A percentile compares a stretch with the other conserved stretches of the same genome.
Conservation (phyloP, 176 grass and related monocot genomes). For the Secale cereale region DNA sequence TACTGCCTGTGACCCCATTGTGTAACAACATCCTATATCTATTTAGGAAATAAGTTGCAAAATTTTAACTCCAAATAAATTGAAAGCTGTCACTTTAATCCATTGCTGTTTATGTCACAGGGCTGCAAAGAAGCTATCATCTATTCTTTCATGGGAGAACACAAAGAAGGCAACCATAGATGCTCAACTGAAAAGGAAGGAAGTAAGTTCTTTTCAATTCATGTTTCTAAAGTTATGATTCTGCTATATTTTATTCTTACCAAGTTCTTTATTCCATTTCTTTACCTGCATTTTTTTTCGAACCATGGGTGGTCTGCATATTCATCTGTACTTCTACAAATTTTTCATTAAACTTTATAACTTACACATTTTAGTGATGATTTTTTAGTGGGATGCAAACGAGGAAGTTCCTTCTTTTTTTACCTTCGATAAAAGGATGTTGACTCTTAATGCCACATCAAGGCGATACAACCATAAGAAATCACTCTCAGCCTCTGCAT, state of each 20-base stretch:
- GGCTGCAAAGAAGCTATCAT: slow-evolving; percentile 62
- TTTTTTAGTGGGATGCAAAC: not conserved
- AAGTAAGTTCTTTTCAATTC: slow-evolving; percentile 45
- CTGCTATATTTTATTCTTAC: not conserved
- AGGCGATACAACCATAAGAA: no score
- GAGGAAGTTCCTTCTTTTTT: not conserved
- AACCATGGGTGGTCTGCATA: not conserved
- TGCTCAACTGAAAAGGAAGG: slow-evolving; percentile 62
- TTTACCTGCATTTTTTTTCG: not conserved
- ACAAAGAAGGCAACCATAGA: slow-evolving; percentile 60
- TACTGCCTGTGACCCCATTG: not conserved
- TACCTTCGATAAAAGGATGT: no score
- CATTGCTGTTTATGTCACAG: slow-evolving; percentile 26
- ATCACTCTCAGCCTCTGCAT: no score
- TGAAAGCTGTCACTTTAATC: not conserved
- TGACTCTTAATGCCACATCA: no score
- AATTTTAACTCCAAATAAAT: not conserved
- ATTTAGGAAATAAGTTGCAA: slow-evolving; percentile 3
- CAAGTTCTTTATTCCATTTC: not conserved
- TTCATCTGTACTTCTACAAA: not conserved
- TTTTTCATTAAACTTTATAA: not conserved
- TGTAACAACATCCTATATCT: not conserved
- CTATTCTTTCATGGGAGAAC: slow-evolving; percentile 86
- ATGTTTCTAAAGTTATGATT: not conserved
- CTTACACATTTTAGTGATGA: not conserved